phyloP scores from a whole-genome alignment of 495 filamentous ascomycete genomes.

The Cudoniella acicularis region DNA sequence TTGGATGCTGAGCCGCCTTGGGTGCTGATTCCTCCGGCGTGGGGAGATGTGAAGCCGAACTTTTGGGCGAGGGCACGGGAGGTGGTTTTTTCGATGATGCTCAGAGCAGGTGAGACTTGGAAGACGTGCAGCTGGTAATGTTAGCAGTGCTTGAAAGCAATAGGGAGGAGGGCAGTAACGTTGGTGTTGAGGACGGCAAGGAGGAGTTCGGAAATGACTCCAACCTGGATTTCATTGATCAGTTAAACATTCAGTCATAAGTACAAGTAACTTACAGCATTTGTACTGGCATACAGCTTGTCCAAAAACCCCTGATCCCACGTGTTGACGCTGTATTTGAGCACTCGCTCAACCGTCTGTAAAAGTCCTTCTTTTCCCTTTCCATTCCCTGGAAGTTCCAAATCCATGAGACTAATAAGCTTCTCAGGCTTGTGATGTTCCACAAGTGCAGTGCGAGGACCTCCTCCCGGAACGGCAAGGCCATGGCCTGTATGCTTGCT shows the following conservation, averaged over 20 bases:
- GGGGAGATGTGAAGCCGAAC: slow-evolving; percentile 69
- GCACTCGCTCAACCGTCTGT: slow-evolving; percentile 57
- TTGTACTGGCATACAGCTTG: slow-evolving; percentile 84
- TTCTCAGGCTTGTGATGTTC: slow-evolving; percentile 69
- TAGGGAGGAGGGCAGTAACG: slow-evolving; percentile 62
- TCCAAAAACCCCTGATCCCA: slow-evolving; percentile 96
- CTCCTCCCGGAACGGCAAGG: slow-evolving; percentile 39
- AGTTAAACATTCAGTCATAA: neutral
- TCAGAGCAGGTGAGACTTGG: slow-evolving; percentile 84
- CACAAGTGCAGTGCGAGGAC: slow-evolving; percentile 58
- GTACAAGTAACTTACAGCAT: slow-evolving; percentile 52
- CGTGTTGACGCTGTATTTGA: slow-evolving; percentile 87
- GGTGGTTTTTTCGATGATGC: slow-evolving; percentile 73
- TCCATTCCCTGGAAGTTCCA: slow-evolving; percentile 62
- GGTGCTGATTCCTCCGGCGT: slow-evolving; percentile 81
- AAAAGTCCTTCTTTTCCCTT: slow-evolving; percentile 70
- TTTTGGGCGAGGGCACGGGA: slow-evolving; percentile 54
- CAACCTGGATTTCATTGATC: slow-evolving; percentile 46
- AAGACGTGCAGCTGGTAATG: slow-evolving; percentile 65
- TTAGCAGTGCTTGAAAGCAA: slow-evolving; percentile 69
- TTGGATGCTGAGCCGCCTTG: slow-evolving; percentile 86
- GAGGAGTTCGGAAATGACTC: slow-evolving; percentile 77
- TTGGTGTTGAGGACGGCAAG: slow-evolving; percentile 86
- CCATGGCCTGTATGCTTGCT: slow-evolving; percentile 50
- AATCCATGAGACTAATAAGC: slow-evolving; percentile 57